Evolutionary conservation across 257 asterid genomes (phyloP).

Genomic region (Solanum boliviense): DNA sequence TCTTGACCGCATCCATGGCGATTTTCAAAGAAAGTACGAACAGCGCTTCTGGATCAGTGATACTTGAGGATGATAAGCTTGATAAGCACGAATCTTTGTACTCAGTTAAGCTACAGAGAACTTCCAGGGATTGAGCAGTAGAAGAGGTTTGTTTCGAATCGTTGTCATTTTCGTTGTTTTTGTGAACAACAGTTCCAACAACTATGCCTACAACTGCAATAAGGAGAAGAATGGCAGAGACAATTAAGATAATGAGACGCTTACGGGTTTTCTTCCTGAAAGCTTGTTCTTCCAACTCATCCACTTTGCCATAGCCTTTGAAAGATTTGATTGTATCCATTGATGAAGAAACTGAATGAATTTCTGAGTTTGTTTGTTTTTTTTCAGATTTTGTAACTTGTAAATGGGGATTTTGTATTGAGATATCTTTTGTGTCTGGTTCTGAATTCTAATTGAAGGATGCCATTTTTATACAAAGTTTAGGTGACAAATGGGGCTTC

Average conservation of each 20-base stretch:
- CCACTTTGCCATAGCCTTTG: slow-evolving; percentile 80
- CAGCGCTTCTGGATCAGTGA: slow-evolving; percentile 45
- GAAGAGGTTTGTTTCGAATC: slow-evolving; percentile 5
- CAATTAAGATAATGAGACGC: slow-evolving; percentile 32
- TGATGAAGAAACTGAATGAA: background rate
- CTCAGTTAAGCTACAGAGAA: slow-evolving; percentile 52
- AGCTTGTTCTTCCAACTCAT: slow-evolving; percentile 41
- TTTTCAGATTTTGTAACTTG: background rate
- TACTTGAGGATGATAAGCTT: slow-evolving; percentile 27
- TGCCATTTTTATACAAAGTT: background rate
- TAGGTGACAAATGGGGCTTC: background rate
- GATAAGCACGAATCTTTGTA: slow-evolving; percentile 38
- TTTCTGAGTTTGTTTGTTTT: no score
- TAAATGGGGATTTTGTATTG: background rate
- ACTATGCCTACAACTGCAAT: slow-evolving; percentile 32
- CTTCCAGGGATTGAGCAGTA: slow-evolving; percentile 31
- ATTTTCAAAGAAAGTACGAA: slow-evolving; percentile 40
- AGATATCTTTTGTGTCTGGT: background rate
- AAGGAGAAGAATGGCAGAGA: slow-evolving; percentile 18
- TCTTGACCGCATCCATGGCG: slow-evolving; percentile 14
- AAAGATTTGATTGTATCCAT: slow-evolving; percentile 69
- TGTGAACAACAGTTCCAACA: slow-evolving; percentile 43
- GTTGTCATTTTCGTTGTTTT: slow-evolving; percentile 5
- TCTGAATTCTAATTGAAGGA: background rate
- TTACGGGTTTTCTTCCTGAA: slow-evolving; percentile 51